Conservation (phyloP, 306 rosid species). For the Dryas octopetala region DNA sequence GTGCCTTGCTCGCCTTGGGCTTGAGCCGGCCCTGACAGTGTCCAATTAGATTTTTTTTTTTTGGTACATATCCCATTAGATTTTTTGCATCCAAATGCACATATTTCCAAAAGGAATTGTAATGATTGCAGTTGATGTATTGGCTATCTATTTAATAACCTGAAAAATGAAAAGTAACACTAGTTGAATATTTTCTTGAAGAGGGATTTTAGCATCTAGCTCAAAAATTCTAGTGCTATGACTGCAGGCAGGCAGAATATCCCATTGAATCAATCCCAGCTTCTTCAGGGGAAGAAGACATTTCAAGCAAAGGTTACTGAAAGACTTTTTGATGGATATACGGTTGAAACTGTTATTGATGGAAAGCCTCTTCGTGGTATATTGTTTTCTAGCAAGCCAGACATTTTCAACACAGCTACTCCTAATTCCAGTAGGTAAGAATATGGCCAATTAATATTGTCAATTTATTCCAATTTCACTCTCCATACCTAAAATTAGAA, state of each 20-base stretch:
- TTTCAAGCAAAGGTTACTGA: conserved; percentile 82
- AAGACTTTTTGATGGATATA: conserved; percentile 55
- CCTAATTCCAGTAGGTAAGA: conserved; percentile 58
- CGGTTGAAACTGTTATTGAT: conserved; percentile 82
- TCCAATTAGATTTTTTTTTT: too few relatives aligned
- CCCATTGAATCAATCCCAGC: conserved; percentile 44
- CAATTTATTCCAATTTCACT: neutral
- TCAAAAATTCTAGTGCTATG: conserved; percentile 28
- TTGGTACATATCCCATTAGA: neutral
- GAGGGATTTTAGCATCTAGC: conserved; percentile 20
- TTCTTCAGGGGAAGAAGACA: conserved; percentile 49
- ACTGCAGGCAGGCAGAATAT: conserved; percentile 52
- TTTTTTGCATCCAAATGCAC: neutral
- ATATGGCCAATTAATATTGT: neutral
- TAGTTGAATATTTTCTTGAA: conserved; percentile 18
- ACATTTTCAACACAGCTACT: conserved; percentile 32
- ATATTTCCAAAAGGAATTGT: neutral
- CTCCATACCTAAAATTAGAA: neutral
- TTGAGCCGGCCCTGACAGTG: too few relatives aligned
- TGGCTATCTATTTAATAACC: neutral
- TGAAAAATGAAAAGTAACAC: neutral
- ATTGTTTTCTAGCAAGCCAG: conserved; percentile 61
- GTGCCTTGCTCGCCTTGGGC: too few relatives aligned
- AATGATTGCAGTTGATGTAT: neutral
- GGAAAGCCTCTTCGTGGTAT: conserved; percentile 92